Evolutionary conservation across 31 red algal species (phyloP), one percentile per base, ranked within the genome.

Genomic region (Odonthalia washingtoniensis): DNA sequence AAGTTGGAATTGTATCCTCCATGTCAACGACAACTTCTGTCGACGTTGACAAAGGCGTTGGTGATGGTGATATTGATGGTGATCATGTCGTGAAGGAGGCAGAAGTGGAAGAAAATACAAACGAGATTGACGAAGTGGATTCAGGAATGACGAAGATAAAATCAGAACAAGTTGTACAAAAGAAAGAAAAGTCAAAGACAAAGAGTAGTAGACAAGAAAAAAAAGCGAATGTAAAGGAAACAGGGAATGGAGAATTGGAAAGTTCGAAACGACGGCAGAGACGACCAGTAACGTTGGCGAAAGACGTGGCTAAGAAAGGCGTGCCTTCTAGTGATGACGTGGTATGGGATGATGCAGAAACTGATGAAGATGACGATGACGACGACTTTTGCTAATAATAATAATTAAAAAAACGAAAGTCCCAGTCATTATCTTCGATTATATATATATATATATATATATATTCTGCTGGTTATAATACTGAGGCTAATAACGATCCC

Each of bases 341-440:
- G 3, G 41, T 91, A 32, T 91, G 89, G 89, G 83, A 91, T 73
- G 89, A 81, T 42, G 65, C 89, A n/a, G 89, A 91, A 60, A 90
- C 87, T 14, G 87, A 90, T 66, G 87, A 90, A 36, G 65, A 77
- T n/a, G n/a, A n/a, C n/a, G n/a, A n/a, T n/a, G n/a, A n/a, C n/a
- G n/a, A n/a, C n/a, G n/a, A n/a, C n/a, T n/a, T n/a, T n/a, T n/a
- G n/a, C n/a, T n/a, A n/a, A n/a, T n/a, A n/a, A n/a, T n/a, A n/a
- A n/a, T n/a, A n/a, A n/a, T n/a, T n/a, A n/a, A n/a, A n/a, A n/a
- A n/a, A n/a, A n/a, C n/a, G n/a, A n/a, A n/a, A n/a, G n/a, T n/a
- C n/a, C n/a, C n/a, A n/a, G n/a, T n/a, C n/a, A n/a, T n/a, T n/a
- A n/a, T n/a, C n/a, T n/a, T n/a, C n/a, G n/a, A n/a, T n/a, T n/a